Evolutionary conservation across 805 yeast genomes (phyloP), one percentile per base, ranked within the genome.

Genomic region (Ogataea sp.): DNA sequence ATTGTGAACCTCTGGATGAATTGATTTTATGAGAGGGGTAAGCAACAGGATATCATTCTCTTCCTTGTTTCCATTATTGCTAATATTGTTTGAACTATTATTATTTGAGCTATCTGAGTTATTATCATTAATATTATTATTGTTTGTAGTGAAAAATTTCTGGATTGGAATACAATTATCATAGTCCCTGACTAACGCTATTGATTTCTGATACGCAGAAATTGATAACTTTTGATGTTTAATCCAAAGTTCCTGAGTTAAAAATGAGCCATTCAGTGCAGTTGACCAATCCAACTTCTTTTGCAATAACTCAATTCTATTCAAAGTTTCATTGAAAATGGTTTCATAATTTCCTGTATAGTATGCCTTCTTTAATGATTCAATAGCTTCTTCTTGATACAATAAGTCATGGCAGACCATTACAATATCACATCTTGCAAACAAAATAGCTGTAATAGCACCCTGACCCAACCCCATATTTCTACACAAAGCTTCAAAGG

Each of bases 391-490:
- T 35, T 67, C 64, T 52, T 78, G 83, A 26, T 73, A 60, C 15
- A 64, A 59, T 48, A 59, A 59, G 47, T 75, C 75, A 46, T 75
- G 78, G 51, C 83, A 78, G 18, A 78, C 78, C 67, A 78, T 64
- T 9, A 78, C 74, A 43, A 78, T 59, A 52, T 78, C 83, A 56
- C 83, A 78, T 5, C 83, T 79, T 7, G 82, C 83, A 37, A 68
- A 67, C 7, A 49, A 32, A n/a, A 76, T 59, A 2, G 83, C 79
- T 49, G 75, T 62, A 7, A 75, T 69, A 1, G 77, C 79, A 9
- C 83, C 83, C 53, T 78, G 83, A n/a, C 79, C 76, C 28, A 78
- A 62, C 4, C 83, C 83, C 37, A 77, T 70, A n/a, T 75, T 73
- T 40, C 74, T 78, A 52, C 74, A 73, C 20, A 78, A 58, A 1